Base-by-base conservation (phyloP, 192 early-diverging fungal genomes). In the Backusella tuberculispora region DNA sequence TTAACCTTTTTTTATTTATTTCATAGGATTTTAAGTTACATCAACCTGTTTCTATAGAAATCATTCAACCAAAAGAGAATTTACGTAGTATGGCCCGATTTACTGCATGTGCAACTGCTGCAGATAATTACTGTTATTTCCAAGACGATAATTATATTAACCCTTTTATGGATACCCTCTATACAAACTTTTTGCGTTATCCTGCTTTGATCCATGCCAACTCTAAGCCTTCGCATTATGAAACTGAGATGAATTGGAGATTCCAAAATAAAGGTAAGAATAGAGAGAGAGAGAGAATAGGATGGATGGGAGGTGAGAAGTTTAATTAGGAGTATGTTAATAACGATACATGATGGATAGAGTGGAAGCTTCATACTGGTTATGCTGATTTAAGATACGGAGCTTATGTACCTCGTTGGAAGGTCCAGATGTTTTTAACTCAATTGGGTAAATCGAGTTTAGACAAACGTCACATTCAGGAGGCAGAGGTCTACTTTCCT, bases 71-170 rank as follows among this genome's bases (percentile, higher is more conserved):
- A 0, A 81, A 74, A 19, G 85, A 88, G 71, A 83, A 86, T 63
- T 38, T 89, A 77, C 80, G 84, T 19, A 85, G 83, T 60, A 78
- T 87, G 46, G 82, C 88, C 63, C 83, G 87, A 67, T 87, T 86
- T 66, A 87, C 83, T 41, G 79, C 83, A 13, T 89, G 88, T 53
- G 60, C 79, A n/a, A 75, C 83, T 13, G 88, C 88, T 15, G 78
- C 81, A 34, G 81, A 86, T 63, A 71, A 81, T 34, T 74, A 86
- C 69, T 89, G 88, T 72, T 89, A 87, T 75, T 87, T 87, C 48
- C 88, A 89, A 69, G 88, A 89, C 47, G 86, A 87, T 53, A 50
- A 24, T 6, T 85, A 85, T 78, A 68, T 88, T 24, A 86, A 88
- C 60, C 72, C 81, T 12, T 83, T 84, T 42, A 80, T 87, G 85